Evolutionary conservation across 2,329 filamentous ascomycete species (phyloP), one percentile per base, ranked within the genome.

Genomic region (Fusarium piperis): DNA sequence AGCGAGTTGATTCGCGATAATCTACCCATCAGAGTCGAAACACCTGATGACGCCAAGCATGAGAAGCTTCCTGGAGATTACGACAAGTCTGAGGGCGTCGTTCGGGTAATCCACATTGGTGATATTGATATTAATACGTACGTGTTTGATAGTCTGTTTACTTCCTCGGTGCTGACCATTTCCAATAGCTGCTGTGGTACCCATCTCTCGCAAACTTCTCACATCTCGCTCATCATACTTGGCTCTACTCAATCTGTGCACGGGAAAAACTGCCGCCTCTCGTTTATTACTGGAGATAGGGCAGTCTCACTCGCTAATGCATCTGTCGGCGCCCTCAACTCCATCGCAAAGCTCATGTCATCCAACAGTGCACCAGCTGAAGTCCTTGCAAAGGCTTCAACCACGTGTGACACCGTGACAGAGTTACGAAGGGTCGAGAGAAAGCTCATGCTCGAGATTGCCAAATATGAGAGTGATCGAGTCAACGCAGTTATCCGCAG

Each of bases 221-320:
- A 80, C 48, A 73, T 80, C 7, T 70, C 72, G 1, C 77, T 80
- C 13, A 71, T 80, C 15, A 62, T 80, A 0, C 62, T 80, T 3
- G 76, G 77, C 3, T 69, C 73, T 10, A 77, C 73, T 1, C 77
- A 80, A 12, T 70, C 75, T 1, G 75, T 80, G 0, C 78, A 79
- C 4, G 76, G 77, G 0, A 80, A 76, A n/a, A 79, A 79, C 53
- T 78, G 72, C 2, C 78, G 78, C 1, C 60, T 80, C 1, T 79
- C 74, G 5, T 80, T 80, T 48, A 75, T 77, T 1, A 66, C 71
- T 0, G 78, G 78, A 0, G 77, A 80, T 6, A 67, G 77, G 9
- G 78, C 77, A 23, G 75, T 80, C 23, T 59, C 55, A 1, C 51
- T 77, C 0, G 77, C 78, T 0, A 68, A 63, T 0, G 63, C 68